Evolutionary conservation across 1,284 basidiomycete species (phyloP).

Genomic region (Ustilago trichophora): DNA sequence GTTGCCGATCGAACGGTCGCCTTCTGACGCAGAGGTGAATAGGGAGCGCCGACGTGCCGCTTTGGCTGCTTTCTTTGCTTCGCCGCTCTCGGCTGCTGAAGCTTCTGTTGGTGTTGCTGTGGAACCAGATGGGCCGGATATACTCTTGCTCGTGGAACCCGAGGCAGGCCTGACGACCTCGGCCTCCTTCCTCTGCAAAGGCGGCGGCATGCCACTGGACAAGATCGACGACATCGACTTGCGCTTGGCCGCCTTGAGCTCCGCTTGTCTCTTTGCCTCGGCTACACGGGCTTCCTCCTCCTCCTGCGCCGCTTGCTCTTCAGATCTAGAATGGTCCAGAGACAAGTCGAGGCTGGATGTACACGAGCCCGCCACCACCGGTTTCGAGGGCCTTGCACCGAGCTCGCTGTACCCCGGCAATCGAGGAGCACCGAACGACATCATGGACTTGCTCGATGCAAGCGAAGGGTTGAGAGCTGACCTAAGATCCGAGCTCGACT

Average conservation of each 20-base stretch:
- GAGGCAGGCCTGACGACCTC: constrained; percentile 7
- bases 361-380: constrained; percentile 3
- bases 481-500: constrained; percentile 20
- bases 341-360: constrained; percentile 12
- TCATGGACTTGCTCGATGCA: constrained; percentile 23
- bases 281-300: constrained; percentile 25
- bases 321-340: constrained; percentile 4
- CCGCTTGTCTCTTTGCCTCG: constrained; percentile 33
- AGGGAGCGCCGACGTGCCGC: constrained; percentile 47
- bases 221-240: constrained; percentile 31
- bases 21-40: constrained; percentile 42
- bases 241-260: constrained; percentile 37
- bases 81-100: constrained; percentile 13
- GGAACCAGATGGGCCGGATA: not conserved
- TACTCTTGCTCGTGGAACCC: not conserved
- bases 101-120: not conserved
- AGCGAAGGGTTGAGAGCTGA: constrained; percentile 6
- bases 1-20: constrained; percentile 36
- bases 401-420: constrained; percentile 21
- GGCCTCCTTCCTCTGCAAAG: constrained; percentile 10
- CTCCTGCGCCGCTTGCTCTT: constrained; percentile 26
- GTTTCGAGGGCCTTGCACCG: not conserved
- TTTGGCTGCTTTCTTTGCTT: constrained; percentile 36
- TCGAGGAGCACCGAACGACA: constrained; percentile 33
- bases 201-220: constrained; percentile 42